phyloP scores from a whole-genome alignment of 768 basidiomycete species.

The Mycena metata region DNA sequence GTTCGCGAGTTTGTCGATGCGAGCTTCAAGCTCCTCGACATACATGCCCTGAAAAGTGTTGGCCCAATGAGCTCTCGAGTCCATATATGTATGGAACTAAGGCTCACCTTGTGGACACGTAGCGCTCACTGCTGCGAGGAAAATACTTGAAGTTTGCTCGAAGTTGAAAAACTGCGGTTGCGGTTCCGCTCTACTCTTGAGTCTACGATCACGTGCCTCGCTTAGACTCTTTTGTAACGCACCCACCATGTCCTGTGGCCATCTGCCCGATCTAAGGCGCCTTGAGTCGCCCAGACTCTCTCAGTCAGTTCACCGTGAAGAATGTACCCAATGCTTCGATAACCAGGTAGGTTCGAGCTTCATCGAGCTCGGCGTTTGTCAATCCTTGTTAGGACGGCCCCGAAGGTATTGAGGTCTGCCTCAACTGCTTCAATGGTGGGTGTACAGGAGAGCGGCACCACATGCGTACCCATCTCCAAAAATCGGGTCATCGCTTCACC shows the following conservation, averaged over 20 bases:
- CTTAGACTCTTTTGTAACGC: too few species aligned
- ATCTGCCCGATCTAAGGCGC: conserved; percentile 62
- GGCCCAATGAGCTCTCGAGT: too few species aligned
- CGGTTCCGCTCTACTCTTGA: too few species aligned
- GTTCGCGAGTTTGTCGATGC: too few species aligned
- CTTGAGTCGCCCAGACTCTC: conserved; percentile 72
- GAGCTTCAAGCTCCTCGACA: too few species aligned
- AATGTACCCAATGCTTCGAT: conserved; percentile 98
- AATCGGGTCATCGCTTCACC: conserved; percentile 80
- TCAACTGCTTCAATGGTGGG: conserved; percentile 94
- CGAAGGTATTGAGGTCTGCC: conserved; percentile 88
- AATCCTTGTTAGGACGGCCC: conserved; percentile 69
- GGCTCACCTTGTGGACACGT: too few species aligned
- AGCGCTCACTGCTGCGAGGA: too few species aligned
- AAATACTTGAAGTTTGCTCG: too few species aligned
- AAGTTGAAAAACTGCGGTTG: too few species aligned
- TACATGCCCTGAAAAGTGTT: too few species aligned
- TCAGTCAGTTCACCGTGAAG: conserved; percentile 88
- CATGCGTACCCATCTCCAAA: conserved; percentile 76
- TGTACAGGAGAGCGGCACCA: conserved; percentile 82
- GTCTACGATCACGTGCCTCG: conserved; percentile 10
- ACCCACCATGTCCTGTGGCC: conserved; percentile 45
- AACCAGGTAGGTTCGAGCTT: conserved; percentile 71
- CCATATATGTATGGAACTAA: too few species aligned
- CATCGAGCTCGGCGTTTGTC: conserved; percentile 6